A percentile compares a stretch with the other conserved stretches of the same genome.
Conservation (phyloP, 805 yeast genomes). For the Wickerhamomyces rabaulensis region DNA sequence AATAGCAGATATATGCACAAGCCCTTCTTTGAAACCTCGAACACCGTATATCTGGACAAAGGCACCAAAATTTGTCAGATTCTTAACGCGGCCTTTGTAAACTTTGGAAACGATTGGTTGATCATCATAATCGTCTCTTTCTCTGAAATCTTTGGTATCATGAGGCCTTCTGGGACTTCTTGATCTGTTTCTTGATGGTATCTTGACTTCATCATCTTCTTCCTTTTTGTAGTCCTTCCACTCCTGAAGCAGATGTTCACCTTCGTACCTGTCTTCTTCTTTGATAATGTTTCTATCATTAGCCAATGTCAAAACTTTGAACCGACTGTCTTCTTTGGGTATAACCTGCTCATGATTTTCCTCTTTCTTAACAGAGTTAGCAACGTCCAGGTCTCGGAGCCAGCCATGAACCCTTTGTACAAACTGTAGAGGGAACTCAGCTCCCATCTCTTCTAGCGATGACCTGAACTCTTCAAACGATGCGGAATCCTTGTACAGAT, state of each 20-base stretch:
- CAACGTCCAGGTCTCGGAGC: neutral
- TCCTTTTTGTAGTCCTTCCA: slow-evolving; percentile 22
- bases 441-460: slow-evolving; percentile 38
- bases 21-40: slow-evolving; percentile 41
- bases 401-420: slow-evolving; percentile 12
- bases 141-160: slow-evolving; percentile 12
- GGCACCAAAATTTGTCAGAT: slow-evolving; percentile 69
- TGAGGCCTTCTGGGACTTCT: slow-evolving; percentile 5
- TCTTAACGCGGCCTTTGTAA: slow-evolving; percentile 57
- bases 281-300: slow-evolving; percentile 16
- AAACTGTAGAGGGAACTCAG: slow-evolving; percentile 30
- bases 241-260: slow-evolving; percentile 7
- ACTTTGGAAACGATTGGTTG: slow-evolving; percentile 39
- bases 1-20: slow-evolving; percentile 76
- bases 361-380: slow-evolving; percentile 2
- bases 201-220: slow-evolving; percentile 9
- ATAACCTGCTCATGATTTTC: neutral
- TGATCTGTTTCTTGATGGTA: slow-evolving; percentile 8
- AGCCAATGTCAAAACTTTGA: slow-evolving; percentile 17
- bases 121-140: slow-evolving; percentile 17
- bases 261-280: slow-evolving; percentile 14
- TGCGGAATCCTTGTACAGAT: slow-evolving; percentile 30
- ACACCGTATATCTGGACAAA: slow-evolving; percentile 53
- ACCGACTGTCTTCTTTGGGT: slow-evolving; percentile 7
- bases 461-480: slow-evolving; percentile 30